Evolutionary conservation across 805 yeast genomes (phyloP).

Genomic region (Teunomyces atbi): DNA sequence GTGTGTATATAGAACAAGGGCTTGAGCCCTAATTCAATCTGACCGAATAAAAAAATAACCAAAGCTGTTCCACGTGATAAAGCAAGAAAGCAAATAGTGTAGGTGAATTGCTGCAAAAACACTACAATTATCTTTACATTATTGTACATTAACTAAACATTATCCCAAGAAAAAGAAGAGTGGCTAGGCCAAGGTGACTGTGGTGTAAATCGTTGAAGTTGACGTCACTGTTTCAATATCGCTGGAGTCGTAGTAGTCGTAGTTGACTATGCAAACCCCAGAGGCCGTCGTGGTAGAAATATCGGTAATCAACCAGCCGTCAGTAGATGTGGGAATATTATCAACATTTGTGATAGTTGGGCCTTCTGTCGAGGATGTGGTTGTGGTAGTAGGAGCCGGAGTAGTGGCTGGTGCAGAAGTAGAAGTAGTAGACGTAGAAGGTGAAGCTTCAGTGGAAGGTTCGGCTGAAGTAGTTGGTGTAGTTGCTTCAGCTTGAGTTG

Average conservation of each 20-base stretch:
- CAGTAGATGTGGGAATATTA: slow-evolving; percentile 18
- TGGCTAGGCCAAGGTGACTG: slow-evolving; percentile 26
- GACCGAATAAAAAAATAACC: background rate
- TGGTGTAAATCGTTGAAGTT: slow-evolving; percentile 33
- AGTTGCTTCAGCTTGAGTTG: background rate
- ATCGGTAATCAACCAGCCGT: slow-evolving; percentile 34
- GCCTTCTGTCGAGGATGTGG: slow-evolving; percentile 11
- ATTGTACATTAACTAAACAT: slow-evolving; percentile 4
- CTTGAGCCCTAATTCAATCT: background rate
- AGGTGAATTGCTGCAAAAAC: background rate
- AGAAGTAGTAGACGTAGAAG: background rate
- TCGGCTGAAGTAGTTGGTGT: background rate
- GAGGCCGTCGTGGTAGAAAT: slow-evolving; percentile 28
- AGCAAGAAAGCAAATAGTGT: no score
- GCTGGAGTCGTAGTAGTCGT: slow-evolving; percentile 33
- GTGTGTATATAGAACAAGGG: background rate
- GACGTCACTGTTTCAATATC: slow-evolving; percentile 34
- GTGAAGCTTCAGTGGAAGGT: background rate
- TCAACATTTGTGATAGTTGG: slow-evolving; percentile 26
- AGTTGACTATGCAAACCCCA: slow-evolving; percentile 36
- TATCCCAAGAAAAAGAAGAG: slow-evolving; percentile 3
- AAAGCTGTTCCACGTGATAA: background rate
- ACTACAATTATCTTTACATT: background rate
- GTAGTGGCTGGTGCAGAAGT: background rate
- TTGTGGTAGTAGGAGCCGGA: slow-evolving; percentile 8